A percentile compares a stretch with the other conserved stretches of the same genome.
Conservation (phyloP, 2,329 filamentous ascomycete genomes). For the Coniochaeta ligniaria region DNA sequence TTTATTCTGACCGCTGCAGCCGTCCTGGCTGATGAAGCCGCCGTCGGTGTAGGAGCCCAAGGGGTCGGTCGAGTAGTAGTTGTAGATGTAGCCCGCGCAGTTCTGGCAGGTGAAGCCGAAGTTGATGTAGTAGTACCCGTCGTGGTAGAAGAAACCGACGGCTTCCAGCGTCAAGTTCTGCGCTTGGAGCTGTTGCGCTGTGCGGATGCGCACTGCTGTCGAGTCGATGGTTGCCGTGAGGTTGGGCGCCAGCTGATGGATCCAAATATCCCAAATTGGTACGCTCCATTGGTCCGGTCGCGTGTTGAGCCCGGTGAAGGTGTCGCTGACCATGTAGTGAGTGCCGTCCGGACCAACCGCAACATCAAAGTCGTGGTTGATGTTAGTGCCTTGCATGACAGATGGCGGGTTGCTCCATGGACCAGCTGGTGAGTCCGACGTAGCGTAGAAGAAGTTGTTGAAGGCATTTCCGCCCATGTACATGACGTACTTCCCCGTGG, state of each 20-base stretch:
- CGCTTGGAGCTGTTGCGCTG: background rate
- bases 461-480: background rate
- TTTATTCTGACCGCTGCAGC: slow-evolving; percentile 5
- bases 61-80: slow-evolving; percentile 1
- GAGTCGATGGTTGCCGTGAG: slow-evolving; percentile 1
- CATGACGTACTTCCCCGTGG: slow-evolving; percentile 2
- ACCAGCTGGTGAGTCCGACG: background rate
- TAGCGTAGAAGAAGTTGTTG: slow-evolving; percentile 2
- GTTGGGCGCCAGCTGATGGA: background rate
- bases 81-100: slow-evolving; percentile 6
- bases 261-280: slow-evolving; percentile 1
- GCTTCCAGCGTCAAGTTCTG: slow-evolving; percentile 2
- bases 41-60: slow-evolving; percentile 4
- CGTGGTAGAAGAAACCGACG: slow-evolving; percentile 3
- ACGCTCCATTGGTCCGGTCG: background rate
- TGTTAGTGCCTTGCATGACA: background rate
- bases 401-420: slow-evolving; percentile 1
- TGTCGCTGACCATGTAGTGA: slow-evolving; percentile 1
- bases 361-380: background rate
- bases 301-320: background rate
- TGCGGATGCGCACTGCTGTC: background rate
- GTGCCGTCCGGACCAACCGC: background rate
- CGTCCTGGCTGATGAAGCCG: slow-evolving; percentile 3
- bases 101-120: slow-evolving; percentile 5
- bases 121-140: slow-evolving; percentile 5